A percentile compares a stretch with the other conserved stretches of the same genome.
Evolutionary conservation across 176 grass and related monocot genomes (phyloP).

Genomic region (Alopecurus myosuroides): DNA sequence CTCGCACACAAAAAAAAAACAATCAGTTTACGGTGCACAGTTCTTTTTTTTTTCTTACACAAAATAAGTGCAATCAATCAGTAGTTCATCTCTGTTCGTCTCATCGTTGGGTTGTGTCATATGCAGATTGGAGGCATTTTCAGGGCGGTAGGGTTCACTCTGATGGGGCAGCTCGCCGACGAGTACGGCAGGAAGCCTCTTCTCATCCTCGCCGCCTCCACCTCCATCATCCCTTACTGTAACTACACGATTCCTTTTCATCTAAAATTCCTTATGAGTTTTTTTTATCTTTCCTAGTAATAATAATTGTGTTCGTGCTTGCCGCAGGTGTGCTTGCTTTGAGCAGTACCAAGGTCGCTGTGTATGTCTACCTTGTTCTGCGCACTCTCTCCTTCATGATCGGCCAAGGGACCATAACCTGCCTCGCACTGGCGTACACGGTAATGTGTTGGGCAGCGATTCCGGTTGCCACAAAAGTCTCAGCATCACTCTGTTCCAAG

Average conservation of each 20-base stretch:
- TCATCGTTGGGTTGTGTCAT: not conserved
- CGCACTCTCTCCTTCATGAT: constrained; percentile 66
- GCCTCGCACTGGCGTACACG: constrained; percentile 68
- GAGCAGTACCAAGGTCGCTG: constrained; percentile 44
- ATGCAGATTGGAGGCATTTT: constrained; percentile 76
- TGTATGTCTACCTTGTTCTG: constrained; percentile 56
- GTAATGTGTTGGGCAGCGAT: constrained; percentile 13
- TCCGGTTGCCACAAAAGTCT: not conserved
- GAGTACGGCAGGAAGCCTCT: constrained; percentile 79
- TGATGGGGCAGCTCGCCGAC: constrained; percentile 71
- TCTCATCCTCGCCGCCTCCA: constrained; percentile 58
- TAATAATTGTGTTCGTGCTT: not conserved
- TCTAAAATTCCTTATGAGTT: no score
- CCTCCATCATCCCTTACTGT: constrained; percentile 77
- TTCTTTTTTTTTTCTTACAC: not conserved
- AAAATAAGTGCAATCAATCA: not conserved
- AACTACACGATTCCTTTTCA: not conserved
- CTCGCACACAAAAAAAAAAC: no score
- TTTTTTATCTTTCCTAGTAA: not conserved
- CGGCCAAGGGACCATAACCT: constrained; percentile 80
- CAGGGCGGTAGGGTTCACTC: constrained; percentile 58
- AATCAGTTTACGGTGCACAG: not conserved
- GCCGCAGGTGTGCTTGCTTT: constrained; percentile 64
- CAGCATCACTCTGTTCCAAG: not conserved
- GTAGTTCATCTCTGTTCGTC: not conserved